Evolutionary conservation across 805 yeast genomes (phyloP).

Genomic region (Candida awuae): DNA sequence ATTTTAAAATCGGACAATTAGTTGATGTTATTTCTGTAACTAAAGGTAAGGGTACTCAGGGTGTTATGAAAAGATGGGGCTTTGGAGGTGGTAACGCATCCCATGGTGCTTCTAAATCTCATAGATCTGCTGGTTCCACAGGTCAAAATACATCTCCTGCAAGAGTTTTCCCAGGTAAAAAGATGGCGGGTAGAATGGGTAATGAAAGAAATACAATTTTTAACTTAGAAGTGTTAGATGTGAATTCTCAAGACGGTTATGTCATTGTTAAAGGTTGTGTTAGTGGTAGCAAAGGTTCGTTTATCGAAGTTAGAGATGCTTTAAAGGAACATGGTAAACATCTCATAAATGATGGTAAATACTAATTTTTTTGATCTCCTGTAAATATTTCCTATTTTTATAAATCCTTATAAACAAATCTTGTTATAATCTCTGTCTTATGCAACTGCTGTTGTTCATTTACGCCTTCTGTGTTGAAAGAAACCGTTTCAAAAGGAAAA

Average conservation of each 20-base stretch:
- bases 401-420: background rate
- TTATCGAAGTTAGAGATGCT: constrained; percentile 73
- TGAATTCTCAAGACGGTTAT: constrained; percentile 74
- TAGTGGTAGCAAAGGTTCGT: constrained; percentile 78
- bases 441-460: no score
- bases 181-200: constrained; percentile 98
- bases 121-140: constrained; percentile 94
- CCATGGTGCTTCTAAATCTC: constrained; percentile 91
- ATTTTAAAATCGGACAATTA: constrained; percentile 72
- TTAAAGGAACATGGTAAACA: constrained; percentile 37
- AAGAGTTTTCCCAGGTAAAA: constrained; percentile 91
- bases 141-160: constrained; percentile 97
- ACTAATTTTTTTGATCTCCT: background rate
- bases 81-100: constrained; percentile 86
- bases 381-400: constrained; percentile 1
- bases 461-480: no score
- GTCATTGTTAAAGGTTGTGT: constrained; percentile 82
- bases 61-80: constrained; percentile 95
- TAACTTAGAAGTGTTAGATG: constrained; percentile 69
- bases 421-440: no score
- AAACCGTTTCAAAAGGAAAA: no score
- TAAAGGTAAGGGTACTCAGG: constrained; percentile 95
- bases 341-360: constrained; percentile 13
- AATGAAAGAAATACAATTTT: constrained; percentile 62
- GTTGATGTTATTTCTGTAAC: constrained; percentile 74